These are phyloP conservation scores for Nigrospora oryzae DNA, from an alignment of 2,329 filamentous ascomycete species.

Conservation along the genomic window DNA sequence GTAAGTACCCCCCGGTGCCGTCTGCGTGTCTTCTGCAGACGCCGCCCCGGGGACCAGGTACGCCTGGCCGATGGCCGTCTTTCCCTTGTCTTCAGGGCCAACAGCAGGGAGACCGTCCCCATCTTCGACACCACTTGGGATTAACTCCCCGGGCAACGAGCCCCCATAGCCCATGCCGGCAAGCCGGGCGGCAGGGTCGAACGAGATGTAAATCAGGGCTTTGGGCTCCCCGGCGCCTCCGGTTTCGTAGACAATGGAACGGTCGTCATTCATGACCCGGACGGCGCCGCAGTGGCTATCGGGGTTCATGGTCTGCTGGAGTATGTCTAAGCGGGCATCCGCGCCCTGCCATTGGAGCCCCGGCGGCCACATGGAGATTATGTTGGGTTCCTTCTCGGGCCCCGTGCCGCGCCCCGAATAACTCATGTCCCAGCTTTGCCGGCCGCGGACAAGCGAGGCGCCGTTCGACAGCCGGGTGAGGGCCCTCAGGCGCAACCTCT, in stretches of 20 bases:
- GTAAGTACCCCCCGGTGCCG: too few relatives aligned
- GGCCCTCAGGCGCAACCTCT: slow-evolving; percentile 38
- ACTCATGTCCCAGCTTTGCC: background rate
- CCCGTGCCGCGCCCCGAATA: background rate
- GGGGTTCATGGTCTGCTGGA: slow-evolving; percentile 15
- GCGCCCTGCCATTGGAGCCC: slow-evolving; percentile 3
- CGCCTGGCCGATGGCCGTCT: too few relatives aligned
- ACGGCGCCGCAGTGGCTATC: slow-evolving; percentile 8
- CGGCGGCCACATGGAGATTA: slow-evolving; percentile 17
- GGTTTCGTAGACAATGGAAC: slow-evolving; percentile 17
- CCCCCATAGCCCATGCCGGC: background rate
- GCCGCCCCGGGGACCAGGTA: too few relatives aligned
- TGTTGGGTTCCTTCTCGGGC: slow-evolving; percentile 8
- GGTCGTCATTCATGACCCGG: slow-evolving; percentile 14
- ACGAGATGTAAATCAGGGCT: slow-evolving; percentile 16
- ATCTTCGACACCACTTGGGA: too few relatives aligned
- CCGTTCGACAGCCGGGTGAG: slow-evolving; percentile 27
- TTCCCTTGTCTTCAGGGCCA: too few relatives aligned
- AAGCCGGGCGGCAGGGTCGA: slow-evolving; percentile 17
- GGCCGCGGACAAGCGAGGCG: slow-evolving; percentile 17
- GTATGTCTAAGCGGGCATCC: slow-evolving; percentile 6
- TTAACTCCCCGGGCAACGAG: too few relatives aligned
- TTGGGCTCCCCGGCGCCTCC: slow-evolving; percentile 10
- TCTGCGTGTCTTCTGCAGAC: too few relatives aligned
- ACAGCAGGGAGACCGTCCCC: too few relatives aligned